Evolutionary conservation across 1,284 basidiomycete species (phyloP).

Genomic region (Ceratobasidium sp.): DNA sequence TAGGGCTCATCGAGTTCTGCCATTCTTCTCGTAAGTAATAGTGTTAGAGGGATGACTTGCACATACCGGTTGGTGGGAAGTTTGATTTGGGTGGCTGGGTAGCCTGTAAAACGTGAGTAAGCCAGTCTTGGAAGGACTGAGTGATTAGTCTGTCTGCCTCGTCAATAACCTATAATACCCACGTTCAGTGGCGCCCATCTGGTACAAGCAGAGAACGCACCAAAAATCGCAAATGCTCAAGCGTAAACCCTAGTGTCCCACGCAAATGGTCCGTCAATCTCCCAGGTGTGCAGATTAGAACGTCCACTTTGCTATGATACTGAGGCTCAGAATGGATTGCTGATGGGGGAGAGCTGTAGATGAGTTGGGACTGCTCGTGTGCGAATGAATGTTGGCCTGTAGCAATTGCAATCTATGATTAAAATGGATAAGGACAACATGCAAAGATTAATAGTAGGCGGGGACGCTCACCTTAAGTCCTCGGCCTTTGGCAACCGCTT

Average conservation of each 20-base stretch:
- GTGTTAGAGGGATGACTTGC: neutral
- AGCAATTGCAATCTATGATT: conserved; percentile 74
- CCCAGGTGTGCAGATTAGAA: conserved; percentile 95
- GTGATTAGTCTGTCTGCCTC: conserved; percentile 96
- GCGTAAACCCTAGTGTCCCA: conserved; percentile 87
- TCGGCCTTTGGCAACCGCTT: conserved; percentile 83
- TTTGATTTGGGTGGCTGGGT: conserved; percentile 62
- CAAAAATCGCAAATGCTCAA: conserved; percentile 94
- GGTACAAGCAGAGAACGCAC: conserved; percentile 57
- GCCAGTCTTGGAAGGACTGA: conserved; percentile 97
- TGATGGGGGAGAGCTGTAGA: conserved; percentile 51
- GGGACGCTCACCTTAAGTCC: conserved; percentile 75
- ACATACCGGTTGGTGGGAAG: conserved; percentile 48
- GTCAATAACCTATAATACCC: conserved; percentile 80
- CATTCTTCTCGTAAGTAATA: neutral
- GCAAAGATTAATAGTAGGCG: conserved; percentile 28
- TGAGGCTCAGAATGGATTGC: conserved; percentile 9
- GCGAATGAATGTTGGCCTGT: conserved; percentile 87
- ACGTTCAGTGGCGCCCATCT: neutral
- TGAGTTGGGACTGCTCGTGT: conserved; percentile 79
- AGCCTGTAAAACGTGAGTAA: conserved; percentile 79
- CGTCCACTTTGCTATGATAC: conserved; percentile 84
- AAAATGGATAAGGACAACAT: no score
- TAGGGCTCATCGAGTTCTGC: conserved; percentile 66
- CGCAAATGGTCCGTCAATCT: conserved; percentile 93